Evolutionary conservation across 2,329 filamentous ascomycete genomes (phyloP).

Genomic region (Ceratocystis cubensis): DNA sequence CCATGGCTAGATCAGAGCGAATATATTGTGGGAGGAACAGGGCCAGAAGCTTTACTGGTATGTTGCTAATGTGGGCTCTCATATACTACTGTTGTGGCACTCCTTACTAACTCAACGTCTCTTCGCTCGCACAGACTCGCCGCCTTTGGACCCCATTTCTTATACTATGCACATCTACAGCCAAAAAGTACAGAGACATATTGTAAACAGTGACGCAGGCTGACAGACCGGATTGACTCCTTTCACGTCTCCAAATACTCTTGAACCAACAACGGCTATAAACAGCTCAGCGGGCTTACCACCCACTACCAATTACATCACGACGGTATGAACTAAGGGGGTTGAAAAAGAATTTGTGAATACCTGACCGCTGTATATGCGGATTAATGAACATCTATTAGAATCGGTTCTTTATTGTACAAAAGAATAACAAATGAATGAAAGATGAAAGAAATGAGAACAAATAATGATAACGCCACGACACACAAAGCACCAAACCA

Average conservation of each 20-base stretch:
- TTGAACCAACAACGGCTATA: neutral
- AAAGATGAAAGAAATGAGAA: neutral
- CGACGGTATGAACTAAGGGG: conserved; percentile 5
- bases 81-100: neutral
- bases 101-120: neutral
- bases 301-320: conserved; percentile 6
- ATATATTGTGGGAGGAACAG: conserved; percentile 22
- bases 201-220: conserved; percentile 3
- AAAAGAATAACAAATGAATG: neutral
- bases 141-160: conserved; percentile 6
- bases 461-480: neutral
- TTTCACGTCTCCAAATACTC: neutral
- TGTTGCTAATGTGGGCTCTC: neutral
- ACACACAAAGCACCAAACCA: neutral
- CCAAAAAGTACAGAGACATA: neutral
- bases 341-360: neutral
- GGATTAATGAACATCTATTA: neutral
- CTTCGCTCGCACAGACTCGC: neutral
- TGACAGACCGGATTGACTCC: neutral
- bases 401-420: neutral
- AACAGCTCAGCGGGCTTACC: neutral
- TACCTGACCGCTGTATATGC: neutral
- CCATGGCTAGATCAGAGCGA: conserved; percentile 10
- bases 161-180: conserved; percentile 7
- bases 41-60: conserved; percentile 15